phyloP scores from a whole-genome alignment of 2,329 filamentous ascomycete species.

The Botryotinia globosa region DNA sequence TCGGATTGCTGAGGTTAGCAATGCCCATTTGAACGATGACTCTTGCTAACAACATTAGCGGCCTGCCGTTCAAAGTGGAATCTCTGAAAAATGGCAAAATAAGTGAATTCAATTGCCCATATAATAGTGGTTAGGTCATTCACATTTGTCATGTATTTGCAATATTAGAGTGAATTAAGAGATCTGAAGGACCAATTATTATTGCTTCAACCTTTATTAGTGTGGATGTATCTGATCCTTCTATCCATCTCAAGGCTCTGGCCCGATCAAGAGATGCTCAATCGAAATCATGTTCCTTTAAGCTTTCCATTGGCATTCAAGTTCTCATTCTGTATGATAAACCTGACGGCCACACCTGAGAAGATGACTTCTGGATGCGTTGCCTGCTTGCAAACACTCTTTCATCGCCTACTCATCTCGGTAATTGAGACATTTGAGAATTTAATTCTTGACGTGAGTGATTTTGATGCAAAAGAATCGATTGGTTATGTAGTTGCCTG shows the following conservation, averaged over 20 bases:
- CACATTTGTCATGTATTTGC: neutral
- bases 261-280: neutral
- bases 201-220: neutral
- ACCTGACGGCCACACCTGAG: neutral
- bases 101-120: neutral
- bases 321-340: neutral
- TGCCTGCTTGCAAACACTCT: neutral
- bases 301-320: neutral
- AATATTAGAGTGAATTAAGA: neutral
- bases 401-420: neutral
- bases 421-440: neutral
- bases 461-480: neutral
- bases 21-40: neutral
- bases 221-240: neutral
- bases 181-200: neutral
- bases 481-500: neutral
- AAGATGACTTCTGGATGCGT: neutral
- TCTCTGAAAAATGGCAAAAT: conserved; percentile 30
- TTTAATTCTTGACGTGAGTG: neutral
- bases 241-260: neutral
- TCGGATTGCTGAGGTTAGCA: conserved; percentile 43
- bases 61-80: conserved; percentile 30
- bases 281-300: neutral
- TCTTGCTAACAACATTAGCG: conserved; percentile 21
- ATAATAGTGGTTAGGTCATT: neutral